phyloP scores from a whole-genome alignment of 2,329 filamentous ascomycete species.

The Stachybotrys elegans region DNA sequence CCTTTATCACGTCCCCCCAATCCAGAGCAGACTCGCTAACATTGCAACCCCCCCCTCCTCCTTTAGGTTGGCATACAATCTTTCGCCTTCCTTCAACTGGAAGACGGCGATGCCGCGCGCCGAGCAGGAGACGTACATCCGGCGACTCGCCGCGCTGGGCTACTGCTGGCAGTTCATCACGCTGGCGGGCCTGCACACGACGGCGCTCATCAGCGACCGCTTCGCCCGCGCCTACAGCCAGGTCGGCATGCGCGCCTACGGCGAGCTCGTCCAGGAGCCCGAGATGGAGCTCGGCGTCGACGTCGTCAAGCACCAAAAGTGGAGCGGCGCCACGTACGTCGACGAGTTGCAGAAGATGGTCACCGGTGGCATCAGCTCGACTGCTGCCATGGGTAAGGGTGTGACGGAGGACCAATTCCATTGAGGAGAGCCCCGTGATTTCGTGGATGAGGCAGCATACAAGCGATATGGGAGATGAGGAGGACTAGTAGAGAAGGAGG shows the following conservation, averaged over 20 bases:
- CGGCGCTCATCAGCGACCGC: constrained; percentile 82
- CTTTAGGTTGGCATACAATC: constrained; percentile 85
- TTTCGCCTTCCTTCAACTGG: constrained; percentile 99
- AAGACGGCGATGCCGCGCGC: constrained; percentile 88
- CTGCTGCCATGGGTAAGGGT: constrained; percentile 93
- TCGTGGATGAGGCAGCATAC: neutral
- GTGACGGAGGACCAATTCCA: constrained; percentile 96
- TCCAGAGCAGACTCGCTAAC: neutral
- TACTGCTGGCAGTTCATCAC: constrained; percentile 99
- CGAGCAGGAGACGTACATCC: constrained; percentile 97
- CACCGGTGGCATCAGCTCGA: constrained; percentile 83
- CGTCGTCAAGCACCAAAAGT: constrained; percentile 98
- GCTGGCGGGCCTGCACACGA: constrained; percentile 93
- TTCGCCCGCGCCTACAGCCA: constrained; percentile 79
- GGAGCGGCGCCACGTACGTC: constrained; percentile 91
- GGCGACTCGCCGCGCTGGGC: constrained; percentile 76
- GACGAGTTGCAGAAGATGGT: constrained; percentile 98
- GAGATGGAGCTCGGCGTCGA: constrained; percentile 90
- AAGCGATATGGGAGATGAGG: too few relatives aligned
- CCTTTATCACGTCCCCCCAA: neutral
- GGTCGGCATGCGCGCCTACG: constrained; percentile 92
- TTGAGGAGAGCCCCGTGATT: constrained; percentile 12
- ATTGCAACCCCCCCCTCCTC: constrained; percentile 9
- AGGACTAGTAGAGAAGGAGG: neutral
- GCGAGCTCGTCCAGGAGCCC: constrained; percentile 94